Evolutionary conservation across 371 early-diverging fungal genomes (phyloP).

Genomic region (Rhizomucor miehei): DNA sequence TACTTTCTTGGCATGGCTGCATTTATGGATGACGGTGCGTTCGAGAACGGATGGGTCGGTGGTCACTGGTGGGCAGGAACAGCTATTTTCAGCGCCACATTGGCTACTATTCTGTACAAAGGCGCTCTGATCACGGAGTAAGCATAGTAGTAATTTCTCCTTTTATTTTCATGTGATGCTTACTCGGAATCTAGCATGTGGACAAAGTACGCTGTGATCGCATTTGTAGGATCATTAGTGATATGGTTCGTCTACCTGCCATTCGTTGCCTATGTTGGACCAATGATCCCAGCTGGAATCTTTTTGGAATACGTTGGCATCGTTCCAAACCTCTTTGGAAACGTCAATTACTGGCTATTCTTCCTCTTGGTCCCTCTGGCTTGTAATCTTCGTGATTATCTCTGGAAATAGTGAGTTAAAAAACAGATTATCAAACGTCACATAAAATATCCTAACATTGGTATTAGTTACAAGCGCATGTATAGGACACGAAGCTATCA

Average conservation of each 20-base stretch:
- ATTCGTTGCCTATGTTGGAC: constrained; percentile 81
- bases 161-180: not conserved
- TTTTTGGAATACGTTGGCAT: constrained; percentile 85
- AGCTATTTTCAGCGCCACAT: constrained; percentile 72
- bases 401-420: constrained; percentile 92
- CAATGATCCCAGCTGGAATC: constrained; percentile 53
- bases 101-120: constrained; percentile 79
- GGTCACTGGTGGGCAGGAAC: constrained; percentile 83
- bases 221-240: constrained; percentile 78
- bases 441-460: not conserved
- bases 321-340: constrained; percentile 61
- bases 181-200: constrained; percentile 50
- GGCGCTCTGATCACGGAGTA: constrained; percentile 82
- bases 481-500: constrained; percentile 84
- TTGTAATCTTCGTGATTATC: constrained; percentile 80
- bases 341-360: constrained; percentile 86
- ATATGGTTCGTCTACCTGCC: constrained; percentile 91
- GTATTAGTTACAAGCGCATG: constrained; percentile 72
- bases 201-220: constrained; percentile 81
- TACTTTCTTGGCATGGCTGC: constrained; percentile 62
- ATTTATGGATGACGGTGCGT: constrained; percentile 57
- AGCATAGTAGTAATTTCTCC: constrained; percentile 6
- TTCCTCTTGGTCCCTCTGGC: constrained; percentile 76
- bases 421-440: not conserved
- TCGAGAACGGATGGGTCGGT: constrained; percentile 58